Conservation (phyloP, 345 rosid species). For the Lagerstroemia speciosa region DNA sequence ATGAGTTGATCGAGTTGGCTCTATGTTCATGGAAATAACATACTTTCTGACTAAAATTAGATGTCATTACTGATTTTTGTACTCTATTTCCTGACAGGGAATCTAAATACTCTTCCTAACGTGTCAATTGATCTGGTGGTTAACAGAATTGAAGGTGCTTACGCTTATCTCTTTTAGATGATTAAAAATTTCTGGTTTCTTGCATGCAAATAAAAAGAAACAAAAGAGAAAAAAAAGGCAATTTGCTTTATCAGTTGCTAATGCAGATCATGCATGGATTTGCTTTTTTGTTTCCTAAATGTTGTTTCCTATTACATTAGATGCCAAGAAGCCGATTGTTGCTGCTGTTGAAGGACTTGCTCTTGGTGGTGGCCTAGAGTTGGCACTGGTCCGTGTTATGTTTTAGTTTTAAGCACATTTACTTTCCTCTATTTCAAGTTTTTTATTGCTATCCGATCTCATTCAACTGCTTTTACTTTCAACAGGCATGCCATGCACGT, state of each 20-base stretch:
- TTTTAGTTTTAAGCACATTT: slow-evolving; percentile 5
- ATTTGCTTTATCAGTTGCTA: neutral
- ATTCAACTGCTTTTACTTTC: neutral
- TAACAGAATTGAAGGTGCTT: slow-evolving; percentile 68
- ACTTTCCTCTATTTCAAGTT: neutral
- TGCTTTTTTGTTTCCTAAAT: neutral
- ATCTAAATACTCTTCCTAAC: slow-evolving; percentile 60
- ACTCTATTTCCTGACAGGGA: slow-evolving; percentile 39
- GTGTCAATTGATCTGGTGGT: slow-evolving; percentile 74
- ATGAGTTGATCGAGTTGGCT: slow-evolving; percentile 10
- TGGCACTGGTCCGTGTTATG: slow-evolving; percentile 65
- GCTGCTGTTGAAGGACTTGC: slow-evolving; percentile 97
- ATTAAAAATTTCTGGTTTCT: too few relatives aligned
- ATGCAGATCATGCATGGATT: neutral
- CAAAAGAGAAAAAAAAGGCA: too few relatives aligned
- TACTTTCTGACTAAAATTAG: neutral
- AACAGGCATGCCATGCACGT: slow-evolving; percentile 90
- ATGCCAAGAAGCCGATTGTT: slow-evolving; percentile 85
- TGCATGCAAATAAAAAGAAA: too few relatives aligned
- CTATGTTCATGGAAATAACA: neutral
- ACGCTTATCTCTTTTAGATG: neutral
- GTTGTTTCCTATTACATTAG: slow-evolving; percentile 27
- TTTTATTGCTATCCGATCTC: neutral
- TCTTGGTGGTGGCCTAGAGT: slow-evolving; percentile 94
- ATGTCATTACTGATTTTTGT: slow-evolving; percentile 5